Evolutionary conservation across 352 stramenopile species (phyloP), one percentile per base, ranked within the genome.

Genomic region (Phytophthora fragariaefolia): DNA sequence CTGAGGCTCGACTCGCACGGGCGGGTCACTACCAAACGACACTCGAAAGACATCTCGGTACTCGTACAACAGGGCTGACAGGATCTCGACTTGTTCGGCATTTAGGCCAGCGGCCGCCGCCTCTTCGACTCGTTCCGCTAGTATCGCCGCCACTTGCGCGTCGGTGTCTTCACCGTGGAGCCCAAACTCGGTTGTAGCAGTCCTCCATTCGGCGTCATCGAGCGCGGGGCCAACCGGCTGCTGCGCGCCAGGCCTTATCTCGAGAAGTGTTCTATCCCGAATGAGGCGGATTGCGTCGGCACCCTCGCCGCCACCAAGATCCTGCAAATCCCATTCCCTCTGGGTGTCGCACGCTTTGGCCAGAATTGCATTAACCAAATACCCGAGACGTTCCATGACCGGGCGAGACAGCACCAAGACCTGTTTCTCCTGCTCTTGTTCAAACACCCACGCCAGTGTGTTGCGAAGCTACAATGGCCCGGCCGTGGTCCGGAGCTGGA

Each of bases 281-380:
- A 46, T 46, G 2, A 46, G 38, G n/a, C 10, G 38, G 38, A 46
- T 46, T 23, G 17, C n/a, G 17, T 46, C 38, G 38, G 17, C 17
- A 9, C 5, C 6, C 15, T 20, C 3, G 27, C 12, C 6, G 27
- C 42, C 24, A 54, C 46, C 17, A 20, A 61, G 42, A 36, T 62
- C 42, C 17, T 62, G 54, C 42, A 62, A 38, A 46, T 62, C 28
- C 28, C 54, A 62, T 53, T 62, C 54, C 3, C 0, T 15, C 5
- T 32, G 17, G 15, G 26, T 54, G 46, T 52, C 24, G 24, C 47
- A 54, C 28, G 38, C 38, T 10, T 23, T 8, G 17, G 38, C 38
- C 6, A 46, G 17, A 12, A 46, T 46, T 4, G 38, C 38, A 46
- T 22, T 13, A 7, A 46, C 38, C 15, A n/a, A 46, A 46, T 46